Evolutionary conservation across 306 rosid species (phyloP).

Genomic region (Senna tora): DNA sequence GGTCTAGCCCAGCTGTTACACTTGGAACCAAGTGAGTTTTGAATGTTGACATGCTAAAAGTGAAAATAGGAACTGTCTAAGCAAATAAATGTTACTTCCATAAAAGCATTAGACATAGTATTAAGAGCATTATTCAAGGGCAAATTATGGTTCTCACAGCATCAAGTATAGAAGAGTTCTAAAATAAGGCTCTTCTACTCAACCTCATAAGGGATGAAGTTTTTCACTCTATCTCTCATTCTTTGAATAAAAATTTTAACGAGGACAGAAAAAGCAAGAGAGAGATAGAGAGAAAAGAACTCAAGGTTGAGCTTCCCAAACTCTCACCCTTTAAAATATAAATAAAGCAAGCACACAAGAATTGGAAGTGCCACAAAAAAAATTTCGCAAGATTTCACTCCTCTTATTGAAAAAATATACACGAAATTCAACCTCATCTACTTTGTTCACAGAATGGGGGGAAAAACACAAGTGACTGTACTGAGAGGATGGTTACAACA

Average conservation of each 20-base stretch:
- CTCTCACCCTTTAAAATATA: conserved; percentile 2
- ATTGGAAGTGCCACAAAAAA: not conserved
- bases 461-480: conserved; percentile 8
- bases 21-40: conserved; percentile 27
- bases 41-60: conserved; percentile 13
- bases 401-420: conserved; percentile 7
- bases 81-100: not conserved
- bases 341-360: not conserved
- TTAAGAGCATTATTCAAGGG: no score
- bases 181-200: no score
- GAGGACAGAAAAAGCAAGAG: no score
- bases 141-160: no score
- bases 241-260: no score
- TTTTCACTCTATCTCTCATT: no score
- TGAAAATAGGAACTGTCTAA: conserved; percentile 14
- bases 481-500: not conserved
- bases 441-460: not conserved
- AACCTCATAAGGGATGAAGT: no score
- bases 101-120: conserved; percentile 24
- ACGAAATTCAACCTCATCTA: conserved; percentile 16
- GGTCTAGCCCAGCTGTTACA: not conserved
- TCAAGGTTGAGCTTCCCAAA: no score
- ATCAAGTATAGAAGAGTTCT: no score
- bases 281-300: no score
- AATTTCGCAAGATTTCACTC: conserved; percentile 21